Percentiles rank a stretch among this genome's conserved stretches.
phyloP scores from a whole-genome alignment of 495 filamentous ascomycete species.

The Aspergillus bertholletiae region DNA sequence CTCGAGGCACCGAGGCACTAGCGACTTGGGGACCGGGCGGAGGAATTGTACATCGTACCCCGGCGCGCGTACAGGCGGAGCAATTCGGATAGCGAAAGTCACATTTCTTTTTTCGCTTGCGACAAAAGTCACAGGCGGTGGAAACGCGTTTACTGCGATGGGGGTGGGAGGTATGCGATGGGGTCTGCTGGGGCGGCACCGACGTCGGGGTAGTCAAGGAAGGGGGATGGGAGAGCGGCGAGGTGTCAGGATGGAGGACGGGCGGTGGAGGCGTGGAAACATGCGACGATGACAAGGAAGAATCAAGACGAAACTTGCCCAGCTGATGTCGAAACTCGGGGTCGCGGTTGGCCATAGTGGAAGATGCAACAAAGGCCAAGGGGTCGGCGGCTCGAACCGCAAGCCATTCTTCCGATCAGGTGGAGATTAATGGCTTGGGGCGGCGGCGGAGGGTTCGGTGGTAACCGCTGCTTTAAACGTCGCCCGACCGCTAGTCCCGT shows the following conservation, averaged over 20 bases:
- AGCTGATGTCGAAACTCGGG: conserved; percentile 45
- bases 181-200: background rate
- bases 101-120: conserved; percentile 53
- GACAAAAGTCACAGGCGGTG: conserved; percentile 51
- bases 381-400: conserved; percentile 35
- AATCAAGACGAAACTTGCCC: conserved; percentile 43
- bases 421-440: background rate
- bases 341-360: conserved; percentile 35
- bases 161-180: background rate
- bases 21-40: conserved; percentile 41
- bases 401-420: conserved; percentile 21
- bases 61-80: conserved; percentile 48
- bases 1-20: conserved; percentile 40
- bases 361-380: conserved; percentile 5
- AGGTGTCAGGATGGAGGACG: conserved; percentile 6
- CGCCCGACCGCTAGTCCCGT: no score
- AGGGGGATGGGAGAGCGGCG: conserved; percentile 7
- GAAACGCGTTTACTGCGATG: conserved; percentile 40
- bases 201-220: conserved; percentile 3
- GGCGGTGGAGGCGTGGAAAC: conserved; percentile 18
- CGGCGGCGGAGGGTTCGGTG: no score
- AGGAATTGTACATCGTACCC: conserved; percentile 48
- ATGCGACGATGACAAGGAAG: conserved; percentile 11
- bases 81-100: conserved; percentile 53
- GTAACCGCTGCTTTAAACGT: no score